Conservation (phyloP, 208 protist species). For the Trichomonas vaginalis region DNA sequence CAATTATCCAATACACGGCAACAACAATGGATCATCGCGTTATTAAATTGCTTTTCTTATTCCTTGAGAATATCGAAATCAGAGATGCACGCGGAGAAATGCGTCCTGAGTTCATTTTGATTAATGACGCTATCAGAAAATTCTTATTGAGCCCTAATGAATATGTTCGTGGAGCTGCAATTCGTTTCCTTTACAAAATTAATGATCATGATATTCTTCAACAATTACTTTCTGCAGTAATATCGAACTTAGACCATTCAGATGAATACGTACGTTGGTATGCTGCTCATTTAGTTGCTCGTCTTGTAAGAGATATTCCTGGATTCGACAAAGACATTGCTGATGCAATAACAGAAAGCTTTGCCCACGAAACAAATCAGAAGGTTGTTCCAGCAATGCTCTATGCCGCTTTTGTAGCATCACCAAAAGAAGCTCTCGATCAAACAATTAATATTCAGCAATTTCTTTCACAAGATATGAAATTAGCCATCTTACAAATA, state of each 20-base stretch:
- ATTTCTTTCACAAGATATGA: neutral
- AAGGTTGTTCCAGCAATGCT: neutral
- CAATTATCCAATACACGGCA: neutral
- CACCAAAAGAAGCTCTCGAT: neutral
- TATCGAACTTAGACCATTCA: neutral
- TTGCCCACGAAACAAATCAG: neutral
- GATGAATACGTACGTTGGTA: neutral
- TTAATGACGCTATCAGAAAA: neutral
- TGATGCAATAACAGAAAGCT: neutral
- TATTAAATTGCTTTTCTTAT: neutral
- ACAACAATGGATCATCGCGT: neutral
- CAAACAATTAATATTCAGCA: neutral
- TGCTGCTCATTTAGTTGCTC: neutral
- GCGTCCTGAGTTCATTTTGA: constrained; percentile 11
- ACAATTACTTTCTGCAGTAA: neutral
- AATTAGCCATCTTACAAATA: neutral
- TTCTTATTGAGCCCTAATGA: neutral
- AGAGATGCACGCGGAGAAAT: neutral
- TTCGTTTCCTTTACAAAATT: neutral
- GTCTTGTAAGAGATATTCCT: neutral
- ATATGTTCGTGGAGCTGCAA: neutral
- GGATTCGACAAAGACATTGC: neutral
- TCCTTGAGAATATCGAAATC: neutral
- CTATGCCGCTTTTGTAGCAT: neutral
- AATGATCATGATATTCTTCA: neutral